Evolutionary conservation across 805 yeast genomes (phyloP).

Genomic region (Lipomyces mesembrius): DNA sequence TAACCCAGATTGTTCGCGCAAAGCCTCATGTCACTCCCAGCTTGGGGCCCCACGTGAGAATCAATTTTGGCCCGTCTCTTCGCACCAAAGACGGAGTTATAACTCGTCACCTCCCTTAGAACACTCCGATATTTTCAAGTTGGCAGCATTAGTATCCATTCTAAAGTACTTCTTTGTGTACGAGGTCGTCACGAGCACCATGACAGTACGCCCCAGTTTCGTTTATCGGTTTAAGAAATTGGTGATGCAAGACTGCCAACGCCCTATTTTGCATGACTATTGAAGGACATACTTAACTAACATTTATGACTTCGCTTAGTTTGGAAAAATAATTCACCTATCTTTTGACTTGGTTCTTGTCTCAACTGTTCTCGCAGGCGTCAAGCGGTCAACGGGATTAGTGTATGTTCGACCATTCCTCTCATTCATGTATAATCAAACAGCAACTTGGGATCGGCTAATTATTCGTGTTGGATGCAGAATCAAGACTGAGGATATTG

Average conservation of each 20-base stretch:
- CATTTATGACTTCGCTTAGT: conserved; percentile 42
- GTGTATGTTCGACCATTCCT: conserved; percentile 44
- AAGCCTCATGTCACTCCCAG: background rate
- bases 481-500: conserved; percentile 56
- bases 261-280: background rate
- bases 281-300: background rate
- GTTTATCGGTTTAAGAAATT: background rate
- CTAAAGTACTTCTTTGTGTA: background rate
- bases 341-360: conserved; percentile 77
- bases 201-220: background rate
- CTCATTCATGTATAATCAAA: too few relatives aligned
- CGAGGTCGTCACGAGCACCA: background rate
- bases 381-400: conserved; percentile 81
- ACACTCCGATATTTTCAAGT: background rate
- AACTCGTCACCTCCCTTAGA: background rate
- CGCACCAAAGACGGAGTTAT: background rate
- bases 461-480: conserved; percentile 27
- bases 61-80: background rate
- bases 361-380: conserved; percentile 83
- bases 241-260: background rate
- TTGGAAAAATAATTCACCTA: conserved; percentile 71
- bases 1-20: background rate
- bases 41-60: background rate
- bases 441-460: conserved; percentile 14
- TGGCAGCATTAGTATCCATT: background rate